Conservation (phyloP, 2,329 filamentous ascomycete genomes). For the Neonectria coccinea region DNA sequence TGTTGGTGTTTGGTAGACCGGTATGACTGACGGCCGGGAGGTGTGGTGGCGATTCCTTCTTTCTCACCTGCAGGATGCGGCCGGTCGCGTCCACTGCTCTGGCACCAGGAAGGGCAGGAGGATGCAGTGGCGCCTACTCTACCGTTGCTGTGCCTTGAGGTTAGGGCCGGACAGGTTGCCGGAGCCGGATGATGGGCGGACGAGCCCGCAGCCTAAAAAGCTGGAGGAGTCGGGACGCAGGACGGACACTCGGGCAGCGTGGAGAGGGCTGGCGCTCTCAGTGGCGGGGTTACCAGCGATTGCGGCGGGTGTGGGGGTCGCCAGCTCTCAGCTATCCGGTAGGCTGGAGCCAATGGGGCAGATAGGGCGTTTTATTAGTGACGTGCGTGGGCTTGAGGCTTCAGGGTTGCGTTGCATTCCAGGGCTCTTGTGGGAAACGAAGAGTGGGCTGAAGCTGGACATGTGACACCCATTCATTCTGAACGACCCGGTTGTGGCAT, state of each 20-base stretch:
- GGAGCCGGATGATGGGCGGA: neutral
- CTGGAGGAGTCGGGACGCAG: neutral
- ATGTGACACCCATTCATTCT: neutral
- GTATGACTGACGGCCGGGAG: slow-evolving; percentile 5
- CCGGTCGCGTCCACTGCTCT: neutral
- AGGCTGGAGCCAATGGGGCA: neutral
- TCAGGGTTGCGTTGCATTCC: neutral
- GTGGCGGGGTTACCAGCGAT: slow-evolving; percentile 1
- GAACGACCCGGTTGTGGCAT: neutral
- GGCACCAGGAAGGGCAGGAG: neutral
- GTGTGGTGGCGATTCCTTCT: slow-evolving; percentile 1
- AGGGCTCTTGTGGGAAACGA: neutral
- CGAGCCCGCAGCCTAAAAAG: neutral
- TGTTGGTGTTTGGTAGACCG: neutral
- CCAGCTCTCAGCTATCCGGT: neutral
- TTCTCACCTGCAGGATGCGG: neutral
- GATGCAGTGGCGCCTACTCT: neutral
- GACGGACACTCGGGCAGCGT: neutral
- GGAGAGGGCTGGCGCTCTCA: neutral
- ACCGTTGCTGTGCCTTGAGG: neutral
- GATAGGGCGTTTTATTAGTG: neutral
- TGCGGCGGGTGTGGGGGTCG: neutral
- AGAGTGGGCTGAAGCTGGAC: neutral
- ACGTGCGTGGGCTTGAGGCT: neutral
- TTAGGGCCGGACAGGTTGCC: neutral